Evolutionary conservation across 2,329 filamentous ascomycete species (phyloP).

Genomic region (Rasamsonia emersonii): DNA sequence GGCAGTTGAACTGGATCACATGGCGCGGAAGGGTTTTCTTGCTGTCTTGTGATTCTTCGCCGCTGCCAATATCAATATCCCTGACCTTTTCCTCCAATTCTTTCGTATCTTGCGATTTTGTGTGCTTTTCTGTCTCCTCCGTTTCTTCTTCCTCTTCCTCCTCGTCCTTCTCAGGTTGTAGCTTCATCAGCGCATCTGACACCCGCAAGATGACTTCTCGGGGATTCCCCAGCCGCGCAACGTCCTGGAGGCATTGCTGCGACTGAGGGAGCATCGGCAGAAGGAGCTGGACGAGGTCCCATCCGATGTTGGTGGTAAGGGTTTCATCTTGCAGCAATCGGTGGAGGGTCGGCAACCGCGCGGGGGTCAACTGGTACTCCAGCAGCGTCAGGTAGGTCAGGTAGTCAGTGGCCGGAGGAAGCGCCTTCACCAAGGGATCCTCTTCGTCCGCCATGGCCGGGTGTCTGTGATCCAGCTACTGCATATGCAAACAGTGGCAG

Average conservation of each 20-base stretch:
- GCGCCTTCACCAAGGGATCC: conserved; percentile 47
- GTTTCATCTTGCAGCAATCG: conserved; percentile 52
- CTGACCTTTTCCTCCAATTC: conserved; percentile 13
- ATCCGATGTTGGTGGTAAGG: conserved; percentile 56
- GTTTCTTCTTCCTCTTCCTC: conserved; percentile 25
- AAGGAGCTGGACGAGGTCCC: conserved; percentile 56
- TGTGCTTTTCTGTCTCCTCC: conserved; percentile 7
- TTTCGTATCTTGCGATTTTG: too few species aligned
- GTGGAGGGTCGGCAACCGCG: conserved; percentile 50
- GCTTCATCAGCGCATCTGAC: conserved; percentile 50
- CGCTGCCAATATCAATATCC: too few species aligned
- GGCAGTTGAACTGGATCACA: conserved; percentile 33
- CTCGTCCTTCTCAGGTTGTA: conserved; percentile 40
- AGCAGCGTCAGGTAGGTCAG: conserved; percentile 58
- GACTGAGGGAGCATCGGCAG: conserved; percentile 52
- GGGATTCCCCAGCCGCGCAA: conserved; percentile 55
- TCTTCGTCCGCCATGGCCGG: conserved; percentile 27
- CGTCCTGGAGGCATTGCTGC: conserved; percentile 51
- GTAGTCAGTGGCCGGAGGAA: conserved; percentile 55
- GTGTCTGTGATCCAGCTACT: too few species aligned
- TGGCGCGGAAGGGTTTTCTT: conserved; percentile 16
- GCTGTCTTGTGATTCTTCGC: conserved; percentile 8
- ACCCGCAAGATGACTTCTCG: conserved; percentile 57
- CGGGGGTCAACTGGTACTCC: conserved; percentile 54
- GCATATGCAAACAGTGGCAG: too few species aligned